Conservation (phyloP, 2,329 filamentous ascomycete genomes). For the Karstenula rhodostoma region DNA sequence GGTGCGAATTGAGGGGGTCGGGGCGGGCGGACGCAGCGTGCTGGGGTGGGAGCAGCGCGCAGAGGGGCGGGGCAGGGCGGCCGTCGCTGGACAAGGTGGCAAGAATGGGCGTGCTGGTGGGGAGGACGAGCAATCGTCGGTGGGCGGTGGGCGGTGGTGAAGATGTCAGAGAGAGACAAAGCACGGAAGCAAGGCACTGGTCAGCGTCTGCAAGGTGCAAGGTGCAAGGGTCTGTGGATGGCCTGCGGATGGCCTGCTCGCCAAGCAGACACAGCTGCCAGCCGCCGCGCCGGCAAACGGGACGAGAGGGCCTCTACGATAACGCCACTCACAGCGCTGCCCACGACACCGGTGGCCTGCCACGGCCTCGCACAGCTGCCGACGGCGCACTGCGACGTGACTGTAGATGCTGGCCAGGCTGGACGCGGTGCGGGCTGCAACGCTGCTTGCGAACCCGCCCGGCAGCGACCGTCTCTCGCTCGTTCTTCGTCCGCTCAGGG, state of each 20-base stretch:
- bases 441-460: not conserved
- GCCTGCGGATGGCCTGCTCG: slow-evolving; percentile 10
- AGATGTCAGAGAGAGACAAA: slow-evolving; percentile 23
- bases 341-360: not conserved
- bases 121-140: slow-evolving; percentile 2
- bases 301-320: slow-evolving; percentile 14
- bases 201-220: slow-evolving; percentile 26
- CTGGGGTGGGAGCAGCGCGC: slow-evolving; percentile 6
- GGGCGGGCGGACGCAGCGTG: slow-evolving; percentile 1
- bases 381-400: not conserved
- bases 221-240: slow-evolving; percentile 14
- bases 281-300: slow-evolving; percentile 29
- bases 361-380: not conserved
- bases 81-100: not conserved
- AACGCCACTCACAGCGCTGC: not conserved
- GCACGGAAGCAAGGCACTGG: slow-evolving; percentile 24
- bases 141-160: slow-evolving; percentile 13
- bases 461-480: too few relatives aligned
- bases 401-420: not conserved
- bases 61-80: not conserved
- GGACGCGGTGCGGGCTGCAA: not conserved
- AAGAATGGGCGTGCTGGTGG: slow-evolving; percentile 24
- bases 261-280: slow-evolving; percentile 13
- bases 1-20: slow-evolving; percentile 17
- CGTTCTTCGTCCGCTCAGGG: slow-evolving; percentile 6